These are phyloP conservation scores for Pythium pyrilobum DNA, from an alignment of 352 stramenopile genomes.

Conservation along the genomic window DNA sequence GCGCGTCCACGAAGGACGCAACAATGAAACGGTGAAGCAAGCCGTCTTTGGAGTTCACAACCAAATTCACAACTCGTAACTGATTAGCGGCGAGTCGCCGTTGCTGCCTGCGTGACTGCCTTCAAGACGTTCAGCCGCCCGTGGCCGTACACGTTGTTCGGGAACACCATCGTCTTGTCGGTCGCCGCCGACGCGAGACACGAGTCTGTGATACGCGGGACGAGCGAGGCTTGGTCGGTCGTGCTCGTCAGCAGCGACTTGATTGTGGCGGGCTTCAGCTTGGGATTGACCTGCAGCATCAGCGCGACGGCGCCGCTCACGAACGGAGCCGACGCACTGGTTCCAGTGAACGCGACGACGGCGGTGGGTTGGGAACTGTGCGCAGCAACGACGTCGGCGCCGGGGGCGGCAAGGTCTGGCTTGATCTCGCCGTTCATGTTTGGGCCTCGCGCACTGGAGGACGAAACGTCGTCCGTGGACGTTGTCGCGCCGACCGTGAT, in stretches of 20 bases:
- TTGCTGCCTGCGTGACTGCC: slow-evolving; percentile 6
- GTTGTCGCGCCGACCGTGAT: slow-evolving; percentile 50
- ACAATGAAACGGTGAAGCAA: too few species aligned
- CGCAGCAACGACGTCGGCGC: slow-evolving; percentile 24
- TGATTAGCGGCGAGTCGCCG: neutral
- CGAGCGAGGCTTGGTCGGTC: slow-evolving; percentile 6
- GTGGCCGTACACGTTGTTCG: slow-evolving; percentile 57
- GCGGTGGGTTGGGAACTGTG: slow-evolving; percentile 4
- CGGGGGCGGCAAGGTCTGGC: slow-evolving; percentile 34
- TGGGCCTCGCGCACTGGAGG: slow-evolving; percentile 32
- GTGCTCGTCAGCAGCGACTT: slow-evolving; percentile 20
- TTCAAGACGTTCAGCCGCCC: slow-evolving; percentile 40
- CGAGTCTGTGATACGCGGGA: slow-evolving; percentile 9
- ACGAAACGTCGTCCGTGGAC: slow-evolving; percentile 24
- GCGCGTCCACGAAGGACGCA: too few species aligned
- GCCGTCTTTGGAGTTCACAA: too few species aligned
- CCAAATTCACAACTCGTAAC: neutral
- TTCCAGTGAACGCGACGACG: slow-evolving; percentile 22
- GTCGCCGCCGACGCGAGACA: neutral
- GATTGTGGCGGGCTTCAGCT: slow-evolving; percentile 17
- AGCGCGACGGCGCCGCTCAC: slow-evolving; percentile 32
- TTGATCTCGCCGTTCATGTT: slow-evolving; percentile 34
- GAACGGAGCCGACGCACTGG: slow-evolving; percentile 36
- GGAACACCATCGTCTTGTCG: slow-evolving; percentile 22
- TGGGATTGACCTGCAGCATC: slow-evolving; percentile 30